Evolutionary conservation across 2,329 filamentous ascomycete genomes (phyloP), one percentile per base, ranked within the genome.

Genomic region (Amesomyces nigricolor): DNA sequence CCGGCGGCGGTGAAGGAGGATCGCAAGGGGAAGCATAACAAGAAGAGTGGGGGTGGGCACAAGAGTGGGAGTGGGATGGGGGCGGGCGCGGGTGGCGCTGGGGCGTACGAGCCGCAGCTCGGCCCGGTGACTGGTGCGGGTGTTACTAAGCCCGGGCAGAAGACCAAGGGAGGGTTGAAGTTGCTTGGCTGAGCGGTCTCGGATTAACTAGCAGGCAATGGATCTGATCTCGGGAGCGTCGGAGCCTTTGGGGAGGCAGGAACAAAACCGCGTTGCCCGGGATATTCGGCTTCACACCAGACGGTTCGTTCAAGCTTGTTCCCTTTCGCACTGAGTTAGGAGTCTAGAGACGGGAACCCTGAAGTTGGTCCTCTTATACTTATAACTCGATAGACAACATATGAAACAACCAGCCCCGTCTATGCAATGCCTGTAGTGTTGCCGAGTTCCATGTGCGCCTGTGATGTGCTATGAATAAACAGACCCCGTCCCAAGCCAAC

Each of bases 1-100:
- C 83, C 90, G 4, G 78, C 85, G 11, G 79, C 78, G n/a, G 79
- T 82, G 63, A 84, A 82, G 66, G 86, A 87, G 56, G 80, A 82
- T 45, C 73, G 78, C 58, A 75, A 75, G 55, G 80, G 80, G 43
- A 81, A 82, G 64, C 69, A 75, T 52, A 68, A 70, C 52, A 66
- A 67, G 5, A 68, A 67, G 47, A 68, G 72, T 58, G 63, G 63
- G 13, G 58, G 60, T 14, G 64, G 61, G 47, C 68, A 69, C 29
- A 68, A 73, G 54, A 68, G 66, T 49, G 68, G 68, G 1, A 67
- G 65, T 2, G 63, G 65, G 2, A 60, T 60, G 60, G 62, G 63
- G 1, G 56, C 50, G 9, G 58, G 56, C 4, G 45, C 26, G 6
- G 54, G 43, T 56, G 66, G 64, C 5, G 65, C 59, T 10, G 64